These are phyloP conservation scores for Vachellia pachyceras DNA, from an alignment of 306 rosid species.

Conservation along the genomic window DNA sequence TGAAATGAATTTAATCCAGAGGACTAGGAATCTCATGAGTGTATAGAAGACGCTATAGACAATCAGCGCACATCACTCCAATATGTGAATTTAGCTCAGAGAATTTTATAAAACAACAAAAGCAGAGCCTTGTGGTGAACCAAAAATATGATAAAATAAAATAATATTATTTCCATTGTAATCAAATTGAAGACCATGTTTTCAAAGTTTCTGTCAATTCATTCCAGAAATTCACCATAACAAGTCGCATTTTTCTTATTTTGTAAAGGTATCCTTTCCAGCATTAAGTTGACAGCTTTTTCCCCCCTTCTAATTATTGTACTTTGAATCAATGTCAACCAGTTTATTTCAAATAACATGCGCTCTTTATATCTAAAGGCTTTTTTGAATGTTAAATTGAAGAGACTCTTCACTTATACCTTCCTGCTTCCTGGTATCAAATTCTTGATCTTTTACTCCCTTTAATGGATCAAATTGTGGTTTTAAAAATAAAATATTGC, in stretches of 20 bases:
- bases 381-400: neutral
- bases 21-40: neutral
- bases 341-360: neutral
- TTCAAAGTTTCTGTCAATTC: neutral
- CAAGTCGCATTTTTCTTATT: neutral
- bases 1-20: neutral
- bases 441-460: neutral
- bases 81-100: neutral
- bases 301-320: too few relatives aligned
- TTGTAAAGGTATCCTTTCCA: constrained; percentile 5
- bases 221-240: neutral
- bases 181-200: neutral
- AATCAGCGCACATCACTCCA: neutral
- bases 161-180: neutral
- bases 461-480: neutral
- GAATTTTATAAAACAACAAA: constrained; percentile 1
- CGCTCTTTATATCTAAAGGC: neutral
- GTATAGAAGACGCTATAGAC: neutral
- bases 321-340: constrained; percentile 9
- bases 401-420: constrained; percentile 7
- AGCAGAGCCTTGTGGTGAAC: neutral
- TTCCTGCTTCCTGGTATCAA: constrained; percentile 14
- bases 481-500: constrained; percentile 21
- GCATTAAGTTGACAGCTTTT: neutral
- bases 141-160: neutral